Conservation (phyloP, 139 green algal genomes). For the Asterochloris erici region DNA sequence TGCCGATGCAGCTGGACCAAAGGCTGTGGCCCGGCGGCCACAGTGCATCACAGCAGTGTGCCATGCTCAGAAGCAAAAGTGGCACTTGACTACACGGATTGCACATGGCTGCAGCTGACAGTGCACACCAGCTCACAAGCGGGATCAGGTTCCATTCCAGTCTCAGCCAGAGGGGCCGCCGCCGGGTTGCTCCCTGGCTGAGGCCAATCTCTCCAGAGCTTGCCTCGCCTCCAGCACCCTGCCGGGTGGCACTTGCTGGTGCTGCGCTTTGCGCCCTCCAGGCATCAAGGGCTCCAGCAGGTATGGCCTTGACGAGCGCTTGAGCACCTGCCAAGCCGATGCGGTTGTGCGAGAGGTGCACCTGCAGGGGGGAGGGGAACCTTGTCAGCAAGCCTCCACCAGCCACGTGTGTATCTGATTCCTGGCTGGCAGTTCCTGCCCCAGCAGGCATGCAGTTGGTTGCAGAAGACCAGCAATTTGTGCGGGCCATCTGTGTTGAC, state of each 20-base stretch:
- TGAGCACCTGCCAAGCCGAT: constrained; percentile 35
- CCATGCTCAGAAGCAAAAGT: too few species aligned
- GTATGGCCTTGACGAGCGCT: constrained; percentile 37
- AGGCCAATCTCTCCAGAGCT: too few species aligned
- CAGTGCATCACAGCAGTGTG: too few species aligned
- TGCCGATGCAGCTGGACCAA: too few species aligned
- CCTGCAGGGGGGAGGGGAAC: constrained; percentile 11
- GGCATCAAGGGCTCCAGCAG: background rate
- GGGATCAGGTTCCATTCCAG: constrained; percentile 75
- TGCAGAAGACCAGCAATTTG: background rate
- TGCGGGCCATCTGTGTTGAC: too few species aligned
- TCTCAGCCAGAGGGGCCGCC: constrained; percentile 56
- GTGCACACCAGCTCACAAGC: too few species aligned
- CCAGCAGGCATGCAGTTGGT: background rate
- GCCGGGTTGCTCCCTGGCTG: too few species aligned
- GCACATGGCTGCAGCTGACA: too few species aligned
- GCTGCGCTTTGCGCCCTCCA: background rate
- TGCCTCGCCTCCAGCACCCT: too few species aligned
- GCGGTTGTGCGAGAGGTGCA: constrained; percentile 49
- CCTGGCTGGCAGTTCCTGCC: background rate
- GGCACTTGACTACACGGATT: too few species aligned
- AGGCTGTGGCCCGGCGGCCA: too few species aligned
- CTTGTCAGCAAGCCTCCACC: background rate
- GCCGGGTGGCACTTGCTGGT: constrained; percentile 5
- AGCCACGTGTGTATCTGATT: background rate